Percentiles rank a stretch among this genome's conserved stretches.
Conservation (phyloP, 176 grass and related monocot genomes). For the Hsuehochloa calcarea region DNA sequence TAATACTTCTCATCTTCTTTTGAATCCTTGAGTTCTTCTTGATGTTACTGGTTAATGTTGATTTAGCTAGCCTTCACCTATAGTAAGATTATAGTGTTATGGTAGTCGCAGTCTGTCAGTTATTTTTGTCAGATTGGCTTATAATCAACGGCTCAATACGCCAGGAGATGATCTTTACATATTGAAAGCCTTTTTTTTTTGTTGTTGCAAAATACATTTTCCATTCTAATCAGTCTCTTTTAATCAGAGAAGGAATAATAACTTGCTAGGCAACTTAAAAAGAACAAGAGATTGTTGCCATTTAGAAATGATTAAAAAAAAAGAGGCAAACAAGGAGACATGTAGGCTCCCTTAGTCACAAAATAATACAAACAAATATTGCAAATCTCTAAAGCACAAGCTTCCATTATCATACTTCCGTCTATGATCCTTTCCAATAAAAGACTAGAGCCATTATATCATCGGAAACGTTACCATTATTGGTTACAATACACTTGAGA, state of each 20-base stretch:
- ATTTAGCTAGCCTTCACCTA: neutral
- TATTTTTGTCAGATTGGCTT: neutral
- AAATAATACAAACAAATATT: neutral
- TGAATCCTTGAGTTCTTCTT: neutral
- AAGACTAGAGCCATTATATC: neutral
- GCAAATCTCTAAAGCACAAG: neutral
- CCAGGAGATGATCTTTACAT: neutral
- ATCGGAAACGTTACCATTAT: conserved; percentile 32
- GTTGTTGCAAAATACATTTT: neutral
- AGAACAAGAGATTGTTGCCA: neutral
- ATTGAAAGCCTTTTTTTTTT: neutral
- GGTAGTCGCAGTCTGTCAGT: neutral
- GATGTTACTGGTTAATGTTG: neutral
- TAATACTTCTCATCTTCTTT: neutral
- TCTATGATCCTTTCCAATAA: neutral
- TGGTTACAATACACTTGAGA: conserved; percentile 18
- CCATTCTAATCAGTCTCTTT: neutral
- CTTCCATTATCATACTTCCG: neutral
- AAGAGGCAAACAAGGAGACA: neutral
- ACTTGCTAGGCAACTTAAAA: neutral
- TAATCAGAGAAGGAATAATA: neutral
- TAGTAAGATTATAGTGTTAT: neutral
- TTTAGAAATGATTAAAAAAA: neutral
- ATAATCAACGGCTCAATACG: neutral
- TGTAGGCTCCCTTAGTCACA: neutral